phyloP scores from a whole-genome alignment of 495 filamentous ascomycete species.

The Opeltia flavorubescens region DNA sequence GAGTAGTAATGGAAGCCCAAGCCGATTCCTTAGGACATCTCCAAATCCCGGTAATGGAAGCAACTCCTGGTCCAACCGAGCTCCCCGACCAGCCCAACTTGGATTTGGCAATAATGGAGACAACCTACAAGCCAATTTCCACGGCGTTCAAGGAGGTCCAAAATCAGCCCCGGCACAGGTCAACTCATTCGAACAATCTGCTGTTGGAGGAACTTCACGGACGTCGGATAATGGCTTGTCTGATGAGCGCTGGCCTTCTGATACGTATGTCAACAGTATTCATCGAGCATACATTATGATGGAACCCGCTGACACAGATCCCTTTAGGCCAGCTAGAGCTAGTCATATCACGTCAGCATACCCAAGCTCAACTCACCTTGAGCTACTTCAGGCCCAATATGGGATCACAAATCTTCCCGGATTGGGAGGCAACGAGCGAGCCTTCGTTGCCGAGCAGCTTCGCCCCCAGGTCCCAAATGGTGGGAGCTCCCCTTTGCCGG shows the following conservation, averaged over 20 bases:
- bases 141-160: background rate
- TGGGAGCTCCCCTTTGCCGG: background rate
- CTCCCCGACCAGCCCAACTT: background rate
- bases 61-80: background rate
- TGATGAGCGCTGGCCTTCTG: constrained; percentile 14
- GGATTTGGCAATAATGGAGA: background rate
- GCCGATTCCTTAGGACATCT: background rate
- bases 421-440: background rate
- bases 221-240: constrained; percentile 9
- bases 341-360: background rate
- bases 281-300: background rate
- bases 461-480: background rate
- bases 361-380: background rate
- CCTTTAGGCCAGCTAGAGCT: background rate
- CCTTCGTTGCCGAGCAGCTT: background rate
- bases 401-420: no score
- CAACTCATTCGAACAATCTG: constrained; percentile 8
- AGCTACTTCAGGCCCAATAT: background rate
- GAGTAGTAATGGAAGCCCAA: background rate
- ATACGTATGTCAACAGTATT: constrained; percentile 1
- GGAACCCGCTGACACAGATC: background rate
- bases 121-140: background rate
- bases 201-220: constrained; percentile 2
- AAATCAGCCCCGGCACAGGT: constrained; percentile 2
- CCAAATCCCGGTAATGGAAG: background rate